Base-by-base conservation (phyloP, 2,329 filamentous ascomycete genomes). In the Aureobasidium sp. region DNA sequence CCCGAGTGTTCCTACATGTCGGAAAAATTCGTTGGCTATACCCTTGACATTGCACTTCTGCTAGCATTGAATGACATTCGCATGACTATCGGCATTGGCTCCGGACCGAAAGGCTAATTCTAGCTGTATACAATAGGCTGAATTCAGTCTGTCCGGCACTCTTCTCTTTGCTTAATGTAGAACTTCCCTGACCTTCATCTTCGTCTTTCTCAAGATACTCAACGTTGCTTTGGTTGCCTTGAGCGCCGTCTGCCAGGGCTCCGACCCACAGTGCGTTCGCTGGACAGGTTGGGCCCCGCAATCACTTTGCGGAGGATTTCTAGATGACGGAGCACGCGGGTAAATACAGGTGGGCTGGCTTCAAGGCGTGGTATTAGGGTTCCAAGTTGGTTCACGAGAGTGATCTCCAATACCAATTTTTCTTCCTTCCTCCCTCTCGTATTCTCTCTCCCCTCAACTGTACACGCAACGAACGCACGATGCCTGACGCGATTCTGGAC, bases 401-500 rank as follows among this genome's bases (percentile, higher is more conserved):
- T 36, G 5, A 45, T 44, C 53, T 57, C 30, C 41, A 57, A 57
- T 45, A 54, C 27, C 52, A 54, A 32, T 29, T 57, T 57, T 57
- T 54, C 37, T 42, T 30, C 36, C 5, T 16, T 36, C 21, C 21
- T 3, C 15, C 8, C 34, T 32, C 15, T 42, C 16, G 11, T 10
- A 13, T 9, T 3, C 13, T 37, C 34, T 37, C 13, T 11, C 15
- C 34, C 25, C 13, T 13, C 53, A 1, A 54, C 29, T 32, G 2
- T 9, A 25, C 39, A 45, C 53, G 5, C 13, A 3, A 13, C 27
- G 2, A 34, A 21, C 39, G 5, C 39, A 61, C 48, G 32, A 80
- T 81, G 78, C 71, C 76, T 25, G 77, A 80, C 64, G 74, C 75
- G 21, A 76, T 81, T 59, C 86, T 99, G 55, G 87, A 97, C 79